These are phyloP conservation scores for Evansstolkia leycettana DNA, from an alignment of 495 filamentous ascomycete genomes.

Conservation along the genomic window DNA sequence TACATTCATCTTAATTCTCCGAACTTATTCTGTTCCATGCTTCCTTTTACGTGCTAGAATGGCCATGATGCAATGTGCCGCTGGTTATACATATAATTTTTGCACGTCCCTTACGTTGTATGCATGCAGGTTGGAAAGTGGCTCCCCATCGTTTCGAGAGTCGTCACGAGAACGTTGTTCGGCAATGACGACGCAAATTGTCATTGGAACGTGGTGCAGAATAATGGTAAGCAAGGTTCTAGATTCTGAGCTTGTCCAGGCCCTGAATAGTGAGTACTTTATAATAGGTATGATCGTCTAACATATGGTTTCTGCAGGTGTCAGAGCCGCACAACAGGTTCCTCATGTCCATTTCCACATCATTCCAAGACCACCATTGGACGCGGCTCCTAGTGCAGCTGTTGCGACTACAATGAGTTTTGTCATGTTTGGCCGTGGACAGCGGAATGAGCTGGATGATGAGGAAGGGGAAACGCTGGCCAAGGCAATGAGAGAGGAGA, in stretches of 20 bases:
- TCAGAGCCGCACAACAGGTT: constrained; percentile 78
- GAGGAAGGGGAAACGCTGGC: constrained; percentile 62
- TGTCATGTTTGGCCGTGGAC: constrained; percentile 73
- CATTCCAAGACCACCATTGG: constrained; percentile 52
- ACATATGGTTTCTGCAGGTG: constrained; percentile 30
- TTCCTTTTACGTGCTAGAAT: neutral
- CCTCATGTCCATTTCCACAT: constrained; percentile 89
- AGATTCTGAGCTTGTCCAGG: neutral
- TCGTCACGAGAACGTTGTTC: constrained; percentile 43
- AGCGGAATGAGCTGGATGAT: constrained; percentile 75
- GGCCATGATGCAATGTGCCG: too few relatives aligned
- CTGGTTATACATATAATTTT: too few relatives aligned
- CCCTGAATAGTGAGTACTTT: neutral
- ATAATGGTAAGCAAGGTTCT: constrained; percentile 62
- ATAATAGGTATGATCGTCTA: too few relatives aligned
- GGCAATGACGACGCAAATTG: constrained; percentile 32
- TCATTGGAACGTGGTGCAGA: constrained; percentile 91
- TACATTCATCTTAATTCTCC: neutral
- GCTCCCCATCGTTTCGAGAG: constrained; percentile 62
- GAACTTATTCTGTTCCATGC: constrained; percentile 1
- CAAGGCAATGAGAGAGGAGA: constrained; percentile 43
- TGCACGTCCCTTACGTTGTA: too few relatives aligned
- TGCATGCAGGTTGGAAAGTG: constrained; percentile 45
- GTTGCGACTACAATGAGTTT: constrained; percentile 42
- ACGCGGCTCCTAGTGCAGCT: constrained; percentile 14